phyloP scores from a whole-genome alignment of 164 flowering plant genomes.

The Amborella trichopoda region DNA sequence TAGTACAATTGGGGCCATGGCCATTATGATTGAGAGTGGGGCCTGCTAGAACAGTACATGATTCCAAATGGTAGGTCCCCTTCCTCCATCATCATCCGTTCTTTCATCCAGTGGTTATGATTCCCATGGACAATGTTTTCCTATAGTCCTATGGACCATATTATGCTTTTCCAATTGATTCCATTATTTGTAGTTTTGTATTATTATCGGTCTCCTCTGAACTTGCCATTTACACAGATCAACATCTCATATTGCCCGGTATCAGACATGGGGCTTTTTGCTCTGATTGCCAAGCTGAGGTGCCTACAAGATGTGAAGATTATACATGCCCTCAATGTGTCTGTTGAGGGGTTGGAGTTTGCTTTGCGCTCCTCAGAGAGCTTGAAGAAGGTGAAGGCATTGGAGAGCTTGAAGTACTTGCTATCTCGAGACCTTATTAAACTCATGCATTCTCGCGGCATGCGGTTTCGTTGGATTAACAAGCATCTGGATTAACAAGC shows the following conservation, averaged over 20 bases:
- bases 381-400: slow-evolving; percentile 60
- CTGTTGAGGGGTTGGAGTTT: slow-evolving; percentile 45
- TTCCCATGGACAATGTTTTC: too few relatives aligned
- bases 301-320: slow-evolving; percentile 62
- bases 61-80: too few relatives aligned
- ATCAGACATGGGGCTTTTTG: slow-evolving; percentile 37
- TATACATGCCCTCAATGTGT: slow-evolving; percentile 33
- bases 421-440: slow-evolving; percentile 38
- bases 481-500: slow-evolving; percentile 8
- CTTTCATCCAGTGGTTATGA: too few relatives aligned
- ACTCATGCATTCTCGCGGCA: slow-evolving; percentile 35
- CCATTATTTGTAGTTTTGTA: too few relatives aligned
- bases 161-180: too few relatives aligned
- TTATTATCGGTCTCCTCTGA: too few relatives aligned
- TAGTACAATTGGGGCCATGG: too few relatives aligned
- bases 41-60: too few relatives aligned
- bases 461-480: slow-evolving; percentile 48
- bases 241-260: slow-evolving; percentile 44
- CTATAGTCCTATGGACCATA: too few relatives aligned
- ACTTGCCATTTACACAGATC: slow-evolving; percentile 36
- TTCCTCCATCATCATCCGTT: too few relatives aligned
- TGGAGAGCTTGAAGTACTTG: slow-evolving; percentile 20
- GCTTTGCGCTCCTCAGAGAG: slow-evolving; percentile 38
- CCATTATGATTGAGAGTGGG: too few relatives aligned
- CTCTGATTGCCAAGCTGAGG: slow-evolving; percentile 43